Evolutionary conservation across 805 yeast species (phyloP).

Genomic region (Kuraishia cidri): DNA sequence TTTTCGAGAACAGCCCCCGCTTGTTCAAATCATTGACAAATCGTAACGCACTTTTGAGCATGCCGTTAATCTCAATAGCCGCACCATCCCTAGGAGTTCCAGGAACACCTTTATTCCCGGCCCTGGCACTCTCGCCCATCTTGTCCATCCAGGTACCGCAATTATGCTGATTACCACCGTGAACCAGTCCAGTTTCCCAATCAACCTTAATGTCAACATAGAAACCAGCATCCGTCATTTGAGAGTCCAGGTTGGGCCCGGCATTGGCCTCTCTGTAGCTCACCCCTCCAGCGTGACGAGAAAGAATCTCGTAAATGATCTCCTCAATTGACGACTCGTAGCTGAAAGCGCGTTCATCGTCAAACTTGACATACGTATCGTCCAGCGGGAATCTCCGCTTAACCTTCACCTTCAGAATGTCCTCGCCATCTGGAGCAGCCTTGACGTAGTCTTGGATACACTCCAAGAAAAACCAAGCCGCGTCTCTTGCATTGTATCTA

Average conservation of each 20-base stretch:
- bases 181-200: slow-evolving; percentile 81
- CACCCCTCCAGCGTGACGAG: slow-evolving; percentile 87
- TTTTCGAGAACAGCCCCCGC: slow-evolving; percentile 47
- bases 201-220: slow-evolving; percentile 75
- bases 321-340: slow-evolving; percentile 66
- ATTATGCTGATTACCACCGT: slow-evolving; percentile 87
- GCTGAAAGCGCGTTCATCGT: slow-evolving; percentile 70
- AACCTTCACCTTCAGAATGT: slow-evolving; percentile 62
- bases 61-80: slow-evolving; percentile 85
- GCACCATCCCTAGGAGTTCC: slow-evolving; percentile 99
- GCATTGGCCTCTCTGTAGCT: slow-evolving; percentile 92
- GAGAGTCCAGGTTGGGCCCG: slow-evolving; percentile 79
- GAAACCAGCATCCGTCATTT: slow-evolving; percentile 90
- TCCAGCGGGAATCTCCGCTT: slow-evolving; percentile 76
- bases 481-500: slow-evolving; percentile 92
- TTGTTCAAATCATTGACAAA: slow-evolving; percentile 59
- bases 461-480: slow-evolving; percentile 91
- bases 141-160: slow-evolving; percentile 99
- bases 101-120: slow-evolving; percentile 85
- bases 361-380: slow-evolving; percentile 63
- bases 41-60: slow-evolving; percentile 74
- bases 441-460: slow-evolving; percentile 76
- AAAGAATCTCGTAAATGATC: slow-evolving; percentile 69
- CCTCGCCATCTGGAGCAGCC: slow-evolving; percentile 59
- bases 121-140: slow-evolving; percentile 89